These are phyloP conservation scores for Carnegiea gigantea DNA, from an alignment of 179 eudicot species.

Conservation along the genomic window DNA sequence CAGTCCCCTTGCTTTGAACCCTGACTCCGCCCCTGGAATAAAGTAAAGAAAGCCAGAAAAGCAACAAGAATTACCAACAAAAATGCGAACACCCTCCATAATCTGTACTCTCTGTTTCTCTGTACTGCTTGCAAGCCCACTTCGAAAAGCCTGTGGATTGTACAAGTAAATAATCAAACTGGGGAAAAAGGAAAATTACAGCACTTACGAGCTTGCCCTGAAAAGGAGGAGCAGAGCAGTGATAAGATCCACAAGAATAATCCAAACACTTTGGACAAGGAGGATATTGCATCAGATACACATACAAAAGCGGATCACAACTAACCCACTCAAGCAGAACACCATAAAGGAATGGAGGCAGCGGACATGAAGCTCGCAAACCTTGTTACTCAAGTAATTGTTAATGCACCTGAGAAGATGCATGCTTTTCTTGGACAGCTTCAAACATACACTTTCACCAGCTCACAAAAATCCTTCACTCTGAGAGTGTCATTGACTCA, in stretches of 20 bases:
- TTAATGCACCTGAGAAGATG: background rate
- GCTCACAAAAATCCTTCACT: background rate
- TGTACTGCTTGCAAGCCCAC: constrained; percentile 28
- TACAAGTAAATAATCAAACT: background rate
- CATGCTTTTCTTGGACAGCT: background rate
- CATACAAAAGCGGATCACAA: background rate
- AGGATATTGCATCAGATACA: too few species aligned
- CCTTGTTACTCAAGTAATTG: background rate
- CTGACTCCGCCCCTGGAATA: too few species aligned
- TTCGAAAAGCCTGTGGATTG: constrained; percentile 25
- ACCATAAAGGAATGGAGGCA: background rate
- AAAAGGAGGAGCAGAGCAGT: background rate
- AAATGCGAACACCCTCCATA: constrained; percentile 25
- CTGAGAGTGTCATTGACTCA: background rate
- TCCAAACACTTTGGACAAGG: background rate
- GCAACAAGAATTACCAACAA: constrained; percentile 27
- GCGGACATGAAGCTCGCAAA: background rate
- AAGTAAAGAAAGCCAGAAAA: background rate
- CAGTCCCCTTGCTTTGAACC: too few species aligned
- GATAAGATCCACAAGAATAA: background rate
- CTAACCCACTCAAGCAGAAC: background rate
- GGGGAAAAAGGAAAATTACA: background rate
- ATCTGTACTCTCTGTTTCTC: constrained; percentile 28
- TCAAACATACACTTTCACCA: background rate
- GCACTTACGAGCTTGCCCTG: background rate